Evolutionary conservation across 2,329 filamentous ascomycete species (phyloP).

Genomic region (Stemphylium beticola): DNA sequence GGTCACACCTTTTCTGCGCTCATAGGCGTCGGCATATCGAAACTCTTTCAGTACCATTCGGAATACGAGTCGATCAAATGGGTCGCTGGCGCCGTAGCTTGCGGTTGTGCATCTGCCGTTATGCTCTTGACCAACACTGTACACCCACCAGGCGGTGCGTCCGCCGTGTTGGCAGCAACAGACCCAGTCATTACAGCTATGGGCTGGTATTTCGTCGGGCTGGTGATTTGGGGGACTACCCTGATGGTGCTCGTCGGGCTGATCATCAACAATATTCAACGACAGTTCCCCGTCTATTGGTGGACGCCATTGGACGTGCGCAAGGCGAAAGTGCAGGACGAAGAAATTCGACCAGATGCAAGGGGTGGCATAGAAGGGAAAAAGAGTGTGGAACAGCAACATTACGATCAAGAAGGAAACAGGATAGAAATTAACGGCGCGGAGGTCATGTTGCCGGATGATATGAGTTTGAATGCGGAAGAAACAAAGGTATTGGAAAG

Average conservation of each 20-base stretch:
- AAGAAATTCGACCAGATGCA: constrained; percentile 34
- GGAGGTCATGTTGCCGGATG: constrained; percentile 43
- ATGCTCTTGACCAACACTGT: constrained; percentile 58
- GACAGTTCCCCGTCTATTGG: constrained; percentile 57
- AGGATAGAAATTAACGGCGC: constrained; percentile 42
- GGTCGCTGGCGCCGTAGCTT: constrained; percentile 54
- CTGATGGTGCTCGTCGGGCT: constrained; percentile 53
- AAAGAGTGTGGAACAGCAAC: constrained; percentile 21
- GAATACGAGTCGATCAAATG: constrained; percentile 50
- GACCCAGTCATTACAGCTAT: constrained; percentile 49
- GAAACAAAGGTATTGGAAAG: constrained; percentile 46
- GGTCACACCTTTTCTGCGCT: constrained; percentile 55
- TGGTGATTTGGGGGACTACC: constrained; percentile 51
- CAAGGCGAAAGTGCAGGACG: constrained; percentile 22
- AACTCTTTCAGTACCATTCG: constrained; percentile 51
- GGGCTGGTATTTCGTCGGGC: constrained; percentile 55
- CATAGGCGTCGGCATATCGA: constrained; percentile 53
- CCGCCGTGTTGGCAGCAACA: constrained; percentile 54
- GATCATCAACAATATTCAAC: constrained; percentile 55
- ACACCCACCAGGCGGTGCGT: constrained; percentile 59
- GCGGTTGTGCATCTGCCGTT: constrained; percentile 51
- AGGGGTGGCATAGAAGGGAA: constrained; percentile 27
- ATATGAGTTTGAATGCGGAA: constrained; percentile 44
- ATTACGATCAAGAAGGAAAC: constrained; percentile 20
- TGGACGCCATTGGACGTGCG: constrained; percentile 53